Percentiles rank a stretch among this genome's conserved stretches.
Evolutionary conservation across 352 stramenopile genomes (phyloP).

Genomic region (Halophytophthora batemanensis): DNA sequence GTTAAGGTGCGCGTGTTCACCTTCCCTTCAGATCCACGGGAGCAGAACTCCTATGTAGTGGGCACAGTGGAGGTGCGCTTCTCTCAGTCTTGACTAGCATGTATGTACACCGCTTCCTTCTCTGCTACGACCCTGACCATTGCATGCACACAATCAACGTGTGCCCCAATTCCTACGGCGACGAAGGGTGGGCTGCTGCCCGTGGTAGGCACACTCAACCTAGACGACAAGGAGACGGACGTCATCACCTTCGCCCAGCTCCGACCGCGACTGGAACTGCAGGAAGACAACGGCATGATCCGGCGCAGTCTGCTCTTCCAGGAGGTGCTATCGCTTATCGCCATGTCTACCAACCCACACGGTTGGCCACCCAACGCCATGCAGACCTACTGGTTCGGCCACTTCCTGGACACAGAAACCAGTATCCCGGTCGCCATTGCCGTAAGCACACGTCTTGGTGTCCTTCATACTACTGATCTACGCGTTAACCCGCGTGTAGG

Average conservation of each 20-base stretch:
- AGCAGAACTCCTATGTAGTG: conserved; percentile 79
- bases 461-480: neutral
- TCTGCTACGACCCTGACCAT: neutral
- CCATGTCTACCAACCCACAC: conserved; percentile 56
- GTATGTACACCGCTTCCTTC: neutral
- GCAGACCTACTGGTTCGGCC: conserved; percentile 80
- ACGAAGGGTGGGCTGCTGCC: conserved; percentile 51
- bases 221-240: conserved; percentile 56
- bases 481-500: neutral
- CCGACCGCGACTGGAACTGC: conserved; percentile 62
- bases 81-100: neutral
- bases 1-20: conserved; percentile 81
- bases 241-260: conserved; percentile 63
- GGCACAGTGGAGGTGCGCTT: conserved; percentile 52
- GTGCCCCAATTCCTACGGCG: neutral
- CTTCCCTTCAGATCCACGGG: conserved; percentile 57
- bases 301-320: conserved; percentile 73
- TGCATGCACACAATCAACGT: neutral
- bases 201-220: conserved; percentile 57
- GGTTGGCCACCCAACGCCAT: conserved; percentile 54
- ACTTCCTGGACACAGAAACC: conserved; percentile 45
- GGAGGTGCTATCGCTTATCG: conserved; percentile 66
- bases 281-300: conserved; percentile 61
- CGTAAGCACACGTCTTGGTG: conserved; percentile 14
- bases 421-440: conserved; percentile 38